Evolutionary conservation across 2,329 filamentous ascomycete genomes (phyloP), one percentile per base, ranked within the genome.

Genomic region (Paraphaeosphaeria minitans): DNA sequence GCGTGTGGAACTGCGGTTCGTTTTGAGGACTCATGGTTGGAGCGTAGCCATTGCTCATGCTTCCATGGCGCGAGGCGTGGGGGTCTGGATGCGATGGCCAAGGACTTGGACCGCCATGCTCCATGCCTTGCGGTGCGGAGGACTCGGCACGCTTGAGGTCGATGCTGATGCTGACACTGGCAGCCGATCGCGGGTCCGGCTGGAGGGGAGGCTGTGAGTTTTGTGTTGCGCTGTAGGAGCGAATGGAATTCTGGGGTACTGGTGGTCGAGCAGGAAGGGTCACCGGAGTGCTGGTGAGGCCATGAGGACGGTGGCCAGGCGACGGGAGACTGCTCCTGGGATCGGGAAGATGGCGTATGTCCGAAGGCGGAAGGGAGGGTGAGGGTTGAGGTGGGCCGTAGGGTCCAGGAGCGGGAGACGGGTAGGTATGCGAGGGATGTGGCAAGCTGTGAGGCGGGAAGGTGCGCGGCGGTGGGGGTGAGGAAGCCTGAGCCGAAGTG

Each of bases 251-350:
- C 62, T 75, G 72, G 24, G 72, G 61, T 31, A 69, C 59, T 8
- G 37, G 37, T n/a, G 56, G 61, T 65, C 66, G 66, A 48, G 63
- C 55, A n/a, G 67, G 64, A 41, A 67, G 61, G 45, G 60, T 69
- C 60, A 76, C 69, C 60, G 70, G 71, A 56, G 69, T 66, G 54
- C 65, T 71, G 62, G 68, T 60, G 61, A 66, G 66, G 68, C 71
- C 72, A 75, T 75, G 69, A 62, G 73, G 61, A 58, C 74, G 74
- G 55, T 75, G 73, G 56, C 66, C 62, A 31, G 71, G 73, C 56
- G 74, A 74, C 24, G 72, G 68, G 39, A 74, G 67, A 60, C 64
- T 73, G 47, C 24, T 51, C 58, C 72, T 67, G 39, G 72, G 72
- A 48, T 75, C 70, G 42, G 70, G 68, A 56, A 72, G 67, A 62